A percentile compares a stretch with the other conserved stretches of the same genome.
These are phyloP conservation scores for Dinochytrium kinnereticum DNA, from an alignment of 371 early-diverging fungal genomes.

Conservation along the genomic window DNA sequence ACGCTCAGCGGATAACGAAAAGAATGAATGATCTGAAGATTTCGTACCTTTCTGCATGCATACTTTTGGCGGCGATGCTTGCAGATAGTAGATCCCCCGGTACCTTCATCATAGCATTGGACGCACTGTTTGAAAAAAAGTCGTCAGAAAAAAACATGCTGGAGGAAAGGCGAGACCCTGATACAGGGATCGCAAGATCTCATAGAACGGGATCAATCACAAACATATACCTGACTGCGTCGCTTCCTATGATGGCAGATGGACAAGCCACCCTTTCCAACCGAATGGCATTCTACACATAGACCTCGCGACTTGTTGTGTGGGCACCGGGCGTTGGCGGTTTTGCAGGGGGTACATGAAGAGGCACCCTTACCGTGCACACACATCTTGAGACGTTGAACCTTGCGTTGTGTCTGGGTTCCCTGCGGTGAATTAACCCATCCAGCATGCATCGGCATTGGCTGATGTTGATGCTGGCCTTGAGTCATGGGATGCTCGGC, in stretches of 20 bases:
- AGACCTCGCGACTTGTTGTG: constrained; percentile 13
- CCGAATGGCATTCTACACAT: constrained; percentile 13
- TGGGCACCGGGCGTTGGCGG: constrained; percentile 1
- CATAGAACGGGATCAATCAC: background rate
- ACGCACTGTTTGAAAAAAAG: constrained; percentile 4
- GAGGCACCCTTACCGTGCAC: background rate
- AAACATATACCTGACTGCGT: constrained; percentile 8
- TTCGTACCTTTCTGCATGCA: constrained; percentile 8
- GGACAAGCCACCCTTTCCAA: constrained; percentile 8
- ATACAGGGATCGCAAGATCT: background rate
- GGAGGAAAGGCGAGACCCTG: too few relatives aligned
- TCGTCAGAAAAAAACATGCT: background rate
- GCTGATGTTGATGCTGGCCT: background rate
- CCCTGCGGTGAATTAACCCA: background rate
- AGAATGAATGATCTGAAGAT: background rate
- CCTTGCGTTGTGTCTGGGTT: background rate
- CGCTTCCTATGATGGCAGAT: constrained; percentile 21
- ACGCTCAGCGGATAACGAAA: background rate
- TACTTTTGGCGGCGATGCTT: constrained; percentile 19
- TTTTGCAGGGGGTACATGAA: background rate
- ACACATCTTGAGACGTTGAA: background rate
- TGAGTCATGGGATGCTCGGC: too few relatives aligned
- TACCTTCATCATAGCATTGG: constrained; percentile 23
- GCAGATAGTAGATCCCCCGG: constrained; percentile 23
- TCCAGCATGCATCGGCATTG: background rate